Evolutionary conservation across 257 asterid species (phyloP), one percentile per base, ranked within the genome.

Genomic region (Solanum sitiens): DNA sequence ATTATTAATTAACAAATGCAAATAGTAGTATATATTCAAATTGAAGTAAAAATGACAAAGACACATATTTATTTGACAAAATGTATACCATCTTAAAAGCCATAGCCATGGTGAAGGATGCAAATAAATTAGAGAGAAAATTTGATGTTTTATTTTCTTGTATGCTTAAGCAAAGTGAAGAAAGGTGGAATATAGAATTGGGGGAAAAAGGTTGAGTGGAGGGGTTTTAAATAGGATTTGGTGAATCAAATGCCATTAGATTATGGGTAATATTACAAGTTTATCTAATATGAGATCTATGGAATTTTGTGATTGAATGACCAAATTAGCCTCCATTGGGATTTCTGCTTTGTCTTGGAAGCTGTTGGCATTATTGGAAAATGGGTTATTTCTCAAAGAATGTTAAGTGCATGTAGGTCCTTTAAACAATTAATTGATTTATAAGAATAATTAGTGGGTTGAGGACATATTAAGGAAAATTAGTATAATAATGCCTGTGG

Each of bases 31-130:
- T 71, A 27, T 27, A 27, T 27, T 72, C 11, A 70, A 70, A 70
- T 70, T 70, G 76, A 33, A 32, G 47, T 4, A 16, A 33, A 18
- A 33, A 33, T 11, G 77, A 71, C 14, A 71, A 71, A 32, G 18
- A 53, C 18, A 50, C 6, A 53, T 16, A 8, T 8, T 8, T 27
- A 32, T 7, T 68, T 68, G 77, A 71, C n/a, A 37, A 45, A 21
- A 82, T 27, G 45, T 11, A 11, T 92, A 95, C 98, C 98, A 96
- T 94, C 93, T 95, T 96, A 96, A 96, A 91, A 90, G 98, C 96
- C 98, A 95, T 96, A 20, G 96, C 96, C 98, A 95, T 95, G 87
- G 79, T 92, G 86, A 8, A 16, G 87, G 71, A 85, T 63, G 56
- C 27, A 90, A 83, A 65, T 65, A 77, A 89, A 68, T 70, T 70